Evolutionary conservation across 768 basidiomycete genomes (phyloP).

Genomic region (Jaapia argillacea): DNA sequence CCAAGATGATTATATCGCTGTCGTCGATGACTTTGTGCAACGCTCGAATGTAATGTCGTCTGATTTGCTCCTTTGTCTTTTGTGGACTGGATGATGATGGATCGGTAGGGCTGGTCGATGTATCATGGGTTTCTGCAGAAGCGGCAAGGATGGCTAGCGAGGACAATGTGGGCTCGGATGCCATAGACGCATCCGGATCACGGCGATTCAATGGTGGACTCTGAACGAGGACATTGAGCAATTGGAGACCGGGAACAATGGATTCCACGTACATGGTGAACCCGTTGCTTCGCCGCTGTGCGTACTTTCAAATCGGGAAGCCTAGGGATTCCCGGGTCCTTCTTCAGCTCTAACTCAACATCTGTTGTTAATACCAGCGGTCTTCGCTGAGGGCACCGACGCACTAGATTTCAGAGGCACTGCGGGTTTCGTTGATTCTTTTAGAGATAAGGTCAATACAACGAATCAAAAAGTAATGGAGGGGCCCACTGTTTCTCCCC

Average conservation of each 20-base stretch:
- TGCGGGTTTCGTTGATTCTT: neutral
- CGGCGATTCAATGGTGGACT: constrained; percentile 16
- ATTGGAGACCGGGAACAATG: neutral
- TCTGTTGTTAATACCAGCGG: neutral
- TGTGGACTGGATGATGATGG: constrained; percentile 23
- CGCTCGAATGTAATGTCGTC: constrained; percentile 66
- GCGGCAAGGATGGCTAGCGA: constrained; percentile 45
- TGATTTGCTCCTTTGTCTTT: constrained; percentile 61
- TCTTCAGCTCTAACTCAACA: constrained; percentile 55
- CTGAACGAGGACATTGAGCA: neutral
- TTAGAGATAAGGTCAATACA: neutral
- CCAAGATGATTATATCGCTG: constrained; percentile 83
- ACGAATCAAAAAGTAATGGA: neutral
- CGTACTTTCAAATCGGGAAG: constrained; percentile 62
- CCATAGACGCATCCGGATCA: constrained; percentile 60
- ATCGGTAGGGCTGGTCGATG: constrained; percentile 13
- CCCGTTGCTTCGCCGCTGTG: constrained; percentile 39
- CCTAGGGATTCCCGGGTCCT: constrained; percentile 83
- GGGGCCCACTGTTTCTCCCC: neutral
- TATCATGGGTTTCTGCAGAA: constrained; percentile 12
- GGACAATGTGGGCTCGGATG: constrained; percentile 60
- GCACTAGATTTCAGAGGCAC: neutral
- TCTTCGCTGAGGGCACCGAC: neutral
- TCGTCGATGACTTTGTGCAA: constrained; percentile 91
- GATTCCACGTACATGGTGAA: constrained; percentile 25